Percentiles rank a stretch among this genome's conserved stretches.
Evolutionary conservation across 2,329 filamentous ascomycete species (phyloP).

Genomic region (Hypoxylon sp.): DNA sequence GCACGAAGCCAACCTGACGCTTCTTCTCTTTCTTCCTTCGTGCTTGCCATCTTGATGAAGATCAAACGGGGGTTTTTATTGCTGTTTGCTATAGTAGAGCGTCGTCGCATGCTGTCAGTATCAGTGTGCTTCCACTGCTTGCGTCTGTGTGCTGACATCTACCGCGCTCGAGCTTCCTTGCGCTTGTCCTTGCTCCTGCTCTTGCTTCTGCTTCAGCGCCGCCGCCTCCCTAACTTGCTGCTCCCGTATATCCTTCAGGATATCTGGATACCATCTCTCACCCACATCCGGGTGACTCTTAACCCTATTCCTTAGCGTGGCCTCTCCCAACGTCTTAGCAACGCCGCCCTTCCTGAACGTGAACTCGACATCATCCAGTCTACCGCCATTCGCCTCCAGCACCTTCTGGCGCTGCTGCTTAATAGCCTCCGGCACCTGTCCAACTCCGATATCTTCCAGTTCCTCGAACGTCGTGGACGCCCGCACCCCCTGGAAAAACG

Average conservation of each 20-base stretch:
- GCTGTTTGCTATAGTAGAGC: constrained; percentile 2
- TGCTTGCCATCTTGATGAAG: constrained; percentile 2
- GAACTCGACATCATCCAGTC: constrained; percentile 85
- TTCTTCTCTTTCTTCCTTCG: constrained; percentile 9
- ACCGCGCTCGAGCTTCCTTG: constrained; percentile 35
- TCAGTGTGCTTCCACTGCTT: constrained; percentile 60
- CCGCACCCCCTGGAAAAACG: constrained; percentile 90
- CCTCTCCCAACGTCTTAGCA: constrained; percentile 81
- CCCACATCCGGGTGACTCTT: constrained; percentile 92
- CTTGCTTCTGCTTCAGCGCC: constrained; percentile 45
- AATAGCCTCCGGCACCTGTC: constrained; percentile 72
- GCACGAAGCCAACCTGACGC: constrained; percentile 34
- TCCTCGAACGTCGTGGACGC: constrained; percentile 85
- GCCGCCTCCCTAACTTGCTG: constrained; percentile 66
- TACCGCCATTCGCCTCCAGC: constrained; percentile 68
- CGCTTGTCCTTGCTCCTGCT: constrained; percentile 35
- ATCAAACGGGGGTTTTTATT: background rate
- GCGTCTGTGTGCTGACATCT: constrained; percentile 46
- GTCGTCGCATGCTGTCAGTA: background rate
- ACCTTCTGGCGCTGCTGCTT: constrained; percentile 72
- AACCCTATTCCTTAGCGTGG: constrained; percentile 85
- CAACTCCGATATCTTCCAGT: constrained; percentile 74
- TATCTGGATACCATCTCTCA: constrained; percentile 82
- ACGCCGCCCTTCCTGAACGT: constrained; percentile 81
- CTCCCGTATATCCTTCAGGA: constrained; percentile 69